Evolutionary conservation across 176 grass and related monocot species (phyloP), one percentile per base, ranked within the genome.

Genomic region (Cocos nucifera): DNA sequence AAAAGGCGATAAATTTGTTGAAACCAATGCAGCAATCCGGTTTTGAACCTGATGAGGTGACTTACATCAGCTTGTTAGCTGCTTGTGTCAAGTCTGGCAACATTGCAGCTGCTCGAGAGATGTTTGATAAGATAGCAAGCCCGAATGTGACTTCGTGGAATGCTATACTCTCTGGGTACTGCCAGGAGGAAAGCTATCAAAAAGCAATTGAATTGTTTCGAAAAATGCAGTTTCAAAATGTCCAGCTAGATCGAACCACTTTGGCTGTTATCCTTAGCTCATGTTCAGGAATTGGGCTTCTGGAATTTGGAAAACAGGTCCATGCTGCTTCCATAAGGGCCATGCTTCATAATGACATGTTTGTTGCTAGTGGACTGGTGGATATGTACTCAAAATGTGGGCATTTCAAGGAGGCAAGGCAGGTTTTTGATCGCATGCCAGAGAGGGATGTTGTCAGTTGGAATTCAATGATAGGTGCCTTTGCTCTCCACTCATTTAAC

Each of bases 351-450:
- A 62, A 74, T n/a, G 82, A 89, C 63, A 73, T 80, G 66, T 89
- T 95, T 53, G 86, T 95, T 58, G 74, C 79, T 24, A 89, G 86
- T 70, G 82, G 86, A 55, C 66, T 95, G 55, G 78, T 89, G 19
- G 82, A 95, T 77, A 78, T 89, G 77, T 86, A 95, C 61, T 80
- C 90, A 57, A 95, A 95, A 65, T 95, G 86, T 68, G 82, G 56
- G 17, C 64, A 70, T 56, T 66, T 95, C 63, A 52, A 69, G 25
- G 44, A 67, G 49, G 79, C 86, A 51, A 83, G 59, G 71, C 76
- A 24, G 19, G 67, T 95, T 62, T 95, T 95, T 59, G 66, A 65
- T 54, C 73, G 52, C 70, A 89, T 89, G 80, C 64, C 48, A 0
- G 74, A 86, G 67, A 86, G 86, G 70, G 90, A 89, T 24, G 74